Evolutionary conservation across 139 green algal species (phyloP).

Genomic region (Pleodorina starrii): DNA sequence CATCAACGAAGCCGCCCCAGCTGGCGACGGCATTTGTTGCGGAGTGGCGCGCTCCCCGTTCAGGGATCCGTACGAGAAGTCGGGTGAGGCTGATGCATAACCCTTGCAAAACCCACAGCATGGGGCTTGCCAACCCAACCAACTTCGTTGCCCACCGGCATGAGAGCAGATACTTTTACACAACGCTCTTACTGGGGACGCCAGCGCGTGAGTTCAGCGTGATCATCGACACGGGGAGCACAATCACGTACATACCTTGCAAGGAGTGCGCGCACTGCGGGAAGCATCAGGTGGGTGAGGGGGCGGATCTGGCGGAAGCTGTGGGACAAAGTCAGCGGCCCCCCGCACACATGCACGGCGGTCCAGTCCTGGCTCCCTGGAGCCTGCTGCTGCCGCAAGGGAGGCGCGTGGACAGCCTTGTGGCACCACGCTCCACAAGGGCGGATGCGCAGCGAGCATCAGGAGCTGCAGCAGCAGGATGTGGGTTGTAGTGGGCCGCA

Average conservation of each 20-base stretch:
- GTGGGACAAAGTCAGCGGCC: neutral
- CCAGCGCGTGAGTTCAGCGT: slow-evolving; percentile 84
- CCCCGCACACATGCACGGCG: too few relatives aligned
- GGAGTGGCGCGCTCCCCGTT: slow-evolving; percentile 72
- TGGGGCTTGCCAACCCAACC: too few relatives aligned
- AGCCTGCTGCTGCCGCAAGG: too few relatives aligned
- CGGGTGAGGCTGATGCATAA: slow-evolving; percentile 67
- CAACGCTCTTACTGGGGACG: slow-evolving; percentile 85
- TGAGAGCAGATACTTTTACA: slow-evolving; percentile 90
- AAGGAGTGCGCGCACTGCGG: slow-evolving; percentile 67
- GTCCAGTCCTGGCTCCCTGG: too few relatives aligned
- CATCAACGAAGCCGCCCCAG: neutral
- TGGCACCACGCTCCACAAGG: too few relatives aligned
- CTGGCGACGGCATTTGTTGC: slow-evolving; percentile 56
- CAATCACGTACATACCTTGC: slow-evolving; percentile 96
- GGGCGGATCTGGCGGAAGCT: neutral
- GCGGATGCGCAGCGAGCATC: too few relatives aligned
- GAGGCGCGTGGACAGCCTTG: too few relatives aligned
- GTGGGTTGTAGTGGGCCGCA: too few relatives aligned
- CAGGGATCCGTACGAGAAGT: slow-evolving; percentile 81
- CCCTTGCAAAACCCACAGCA: neutral
- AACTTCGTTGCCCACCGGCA: too few relatives aligned
- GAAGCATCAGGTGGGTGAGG: slow-evolving; percentile 69
- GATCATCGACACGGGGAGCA: slow-evolving; percentile 97
- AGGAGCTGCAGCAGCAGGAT: too few relatives aligned